Base-by-base conservation (phyloP, 768 basidiomycete species). In the Lentinula edodes region DNA sequence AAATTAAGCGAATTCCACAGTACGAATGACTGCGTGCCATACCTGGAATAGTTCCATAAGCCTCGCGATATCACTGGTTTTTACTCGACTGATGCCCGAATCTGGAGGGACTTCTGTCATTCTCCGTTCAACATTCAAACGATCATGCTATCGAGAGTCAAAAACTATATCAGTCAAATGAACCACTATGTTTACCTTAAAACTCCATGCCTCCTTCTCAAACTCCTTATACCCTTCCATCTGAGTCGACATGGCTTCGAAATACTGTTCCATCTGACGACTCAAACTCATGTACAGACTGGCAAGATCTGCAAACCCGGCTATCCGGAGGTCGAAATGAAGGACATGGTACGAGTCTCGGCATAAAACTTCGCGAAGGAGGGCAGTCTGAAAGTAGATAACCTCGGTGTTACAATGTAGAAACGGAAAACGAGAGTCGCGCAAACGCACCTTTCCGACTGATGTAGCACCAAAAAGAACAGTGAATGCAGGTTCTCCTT, bases 41-140 rank as follows among this genome's bases (percentile, higher is more conserved):
- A 83, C 89, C 75, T 92, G 91, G 68, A 93, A 91, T 2, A 93
- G 73, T 66, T 93, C 92, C 89, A 94, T 91, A 15, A 93, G 75
- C 18, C 90, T 80, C 6, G 91, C 89, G 43, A 93, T 76, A 66
- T 94, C 92, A 66, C 89, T 88, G 2, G 91, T 90, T 71, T 82
- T 85, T 61, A 93, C 80, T 59, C 71, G 71, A 4, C 74, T 76
- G 46, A 78, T 76, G 53, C 79, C 80, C 0, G 77, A 72, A 32
- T 76, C 78, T 8, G 71, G 76, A 16, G 75, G 72, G 16, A 74
- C 71, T 28, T 87, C 84, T 1, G 76, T 69, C 16, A 85, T 68
- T 41, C 89, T 80, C 52, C 83, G 83, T 70, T 90, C 87, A 16
- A 93, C 84, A 52, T 78, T 85, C 13, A 88, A 70, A n/a, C 91